Percentiles rank a stretch among this genome's conserved stretches.
These are phyloP conservation scores for Cercis canadensis DNA, from an alignment of 306 rosid species.

Conservation along the genomic window DNA sequence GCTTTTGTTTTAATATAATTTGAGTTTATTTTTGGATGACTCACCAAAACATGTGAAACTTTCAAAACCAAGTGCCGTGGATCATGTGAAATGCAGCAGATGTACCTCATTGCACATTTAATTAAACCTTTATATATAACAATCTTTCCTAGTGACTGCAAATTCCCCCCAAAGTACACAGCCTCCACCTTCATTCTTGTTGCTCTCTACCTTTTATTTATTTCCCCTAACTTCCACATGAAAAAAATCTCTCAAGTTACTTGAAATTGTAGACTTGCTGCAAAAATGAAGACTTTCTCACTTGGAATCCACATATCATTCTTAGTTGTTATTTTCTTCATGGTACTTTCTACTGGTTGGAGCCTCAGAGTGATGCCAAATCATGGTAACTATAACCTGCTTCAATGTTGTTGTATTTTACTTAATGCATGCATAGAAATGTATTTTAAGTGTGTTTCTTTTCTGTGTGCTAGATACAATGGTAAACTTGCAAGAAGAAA, in stretches of 20 bases:
- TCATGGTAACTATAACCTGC: conserved; percentile 38
- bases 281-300: conserved; percentile 55
- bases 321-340: conserved; percentile 54
- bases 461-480: conserved; percentile 32
- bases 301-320: conserved; percentile 45
- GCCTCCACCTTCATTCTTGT: conserved; percentile 11
- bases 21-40: conserved; percentile 35
- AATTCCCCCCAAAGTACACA: conserved; percentile 31
- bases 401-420: background rate
- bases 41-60: conserved; percentile 66
- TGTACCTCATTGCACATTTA: conserved; percentile 65
- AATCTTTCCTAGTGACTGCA: background rate
- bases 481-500: conserved; percentile 43
- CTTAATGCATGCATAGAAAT: too few relatives aligned
- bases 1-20: conserved; percentile 15
- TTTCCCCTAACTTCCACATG: background rate
- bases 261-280: conserved; percentile 13
- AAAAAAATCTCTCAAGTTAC: background rate
- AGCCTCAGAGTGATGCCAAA: conserved; percentile 50
- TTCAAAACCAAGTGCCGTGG: conserved; percentile 60
- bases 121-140: conserved; percentile 25
- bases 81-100: conserved; percentile 83
- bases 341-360: conserved; percentile 45
- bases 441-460: background rate
- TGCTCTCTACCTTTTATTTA: conserved; percentile 19